phyloP scores from a whole-genome alignment of 768 basidiomycete species.

The Boletus reticuloceps region DNA sequence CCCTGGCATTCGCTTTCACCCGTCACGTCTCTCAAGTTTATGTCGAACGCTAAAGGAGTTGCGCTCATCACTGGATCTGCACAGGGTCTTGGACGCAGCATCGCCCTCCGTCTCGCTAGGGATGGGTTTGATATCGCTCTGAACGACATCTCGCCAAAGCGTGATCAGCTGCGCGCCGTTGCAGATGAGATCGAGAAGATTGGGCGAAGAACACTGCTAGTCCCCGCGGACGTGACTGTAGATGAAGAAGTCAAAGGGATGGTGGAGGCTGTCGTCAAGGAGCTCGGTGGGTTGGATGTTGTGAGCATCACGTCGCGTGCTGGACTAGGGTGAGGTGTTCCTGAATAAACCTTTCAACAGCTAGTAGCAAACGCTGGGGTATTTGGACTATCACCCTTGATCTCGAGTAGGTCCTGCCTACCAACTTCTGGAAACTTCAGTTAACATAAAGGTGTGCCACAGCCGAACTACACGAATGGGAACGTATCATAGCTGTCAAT shows the following conservation, averaged over 20 bases:
- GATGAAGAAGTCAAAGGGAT: conserved; percentile 7
- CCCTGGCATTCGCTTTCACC: background rate
- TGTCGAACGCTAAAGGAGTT: conserved; percentile 21
- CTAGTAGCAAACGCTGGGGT: conserved; percentile 19
- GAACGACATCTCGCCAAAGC: conserved; percentile 25
- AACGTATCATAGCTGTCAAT: conserved; percentile 35
- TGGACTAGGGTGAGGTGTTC: no score
- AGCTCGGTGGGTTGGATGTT: conserved; percentile 8
- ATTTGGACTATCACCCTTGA: background rate
- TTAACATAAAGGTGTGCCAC: background rate
- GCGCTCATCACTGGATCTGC: conserved; percentile 32
- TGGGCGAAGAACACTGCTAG: conserved; percentile 13
- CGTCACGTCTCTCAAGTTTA: background rate
- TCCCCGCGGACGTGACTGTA: conserved; percentile 12
- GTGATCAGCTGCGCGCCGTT: conserved; percentile 5
- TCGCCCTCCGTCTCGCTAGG: conserved; percentile 16
- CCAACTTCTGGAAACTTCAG: background rate
- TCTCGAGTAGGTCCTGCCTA: background rate
- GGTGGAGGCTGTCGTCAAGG: background rate
- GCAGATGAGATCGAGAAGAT: conserved; percentile 7
- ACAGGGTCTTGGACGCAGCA: conserved; percentile 27
- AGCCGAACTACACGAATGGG: conserved; percentile 3
- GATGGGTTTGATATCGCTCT: conserved; percentile 30
- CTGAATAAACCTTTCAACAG: background rate
- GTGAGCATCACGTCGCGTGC: background rate